Percentiles rank a stretch among this genome's conserved stretches.
These are phyloP conservation scores for Xylaria grammica DNA, from an alignment of 495 filamentous ascomycete genomes.

Conservation along the genomic window DNA sequence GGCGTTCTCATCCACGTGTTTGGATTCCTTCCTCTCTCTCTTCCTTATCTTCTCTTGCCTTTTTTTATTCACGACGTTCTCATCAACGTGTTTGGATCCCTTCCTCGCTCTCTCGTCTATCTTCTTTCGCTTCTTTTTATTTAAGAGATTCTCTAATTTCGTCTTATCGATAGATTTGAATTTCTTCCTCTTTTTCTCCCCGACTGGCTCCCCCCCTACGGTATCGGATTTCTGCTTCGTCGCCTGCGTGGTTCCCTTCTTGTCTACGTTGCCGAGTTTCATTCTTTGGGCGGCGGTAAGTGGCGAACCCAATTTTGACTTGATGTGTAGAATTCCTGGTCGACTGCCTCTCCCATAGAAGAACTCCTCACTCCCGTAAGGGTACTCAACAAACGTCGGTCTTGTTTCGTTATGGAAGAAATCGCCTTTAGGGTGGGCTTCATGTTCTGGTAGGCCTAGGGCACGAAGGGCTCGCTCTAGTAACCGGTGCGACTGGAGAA, in stretches of 20 bases:
- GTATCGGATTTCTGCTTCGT: no score
- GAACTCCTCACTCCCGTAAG: constrained; percentile 12
- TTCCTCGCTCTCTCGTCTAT: neutral
- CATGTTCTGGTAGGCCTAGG: neutral
- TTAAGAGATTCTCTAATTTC: no score
- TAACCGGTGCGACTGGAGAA: neutral
- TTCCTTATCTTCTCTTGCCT: neutral
- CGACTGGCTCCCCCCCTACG: no score
- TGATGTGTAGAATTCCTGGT: constrained; percentile 26
- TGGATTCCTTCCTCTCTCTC: neutral
- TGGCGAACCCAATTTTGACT: constrained; percentile 15
- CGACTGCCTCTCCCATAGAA: constrained; percentile 20
- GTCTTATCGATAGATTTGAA: no score
- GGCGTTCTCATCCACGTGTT: no score
- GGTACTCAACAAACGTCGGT: constrained; percentile 29
- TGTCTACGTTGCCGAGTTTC: neutral
- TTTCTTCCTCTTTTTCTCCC: no score
- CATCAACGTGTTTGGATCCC: neutral
- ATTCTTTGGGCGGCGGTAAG: neutral
- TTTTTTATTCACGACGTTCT: neutral
- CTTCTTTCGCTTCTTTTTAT: neutral
- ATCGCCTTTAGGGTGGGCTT: neutral
- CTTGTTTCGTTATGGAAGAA: constrained; percentile 20
- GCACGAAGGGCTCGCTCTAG: neutral
- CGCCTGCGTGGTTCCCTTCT: no score